A percentile compares a stretch with the other conserved stretches of the same genome.
Conservation (phyloP, 2,329 filamentous ascomycete species). For the Aspergillus puulaauensis region DNA sequence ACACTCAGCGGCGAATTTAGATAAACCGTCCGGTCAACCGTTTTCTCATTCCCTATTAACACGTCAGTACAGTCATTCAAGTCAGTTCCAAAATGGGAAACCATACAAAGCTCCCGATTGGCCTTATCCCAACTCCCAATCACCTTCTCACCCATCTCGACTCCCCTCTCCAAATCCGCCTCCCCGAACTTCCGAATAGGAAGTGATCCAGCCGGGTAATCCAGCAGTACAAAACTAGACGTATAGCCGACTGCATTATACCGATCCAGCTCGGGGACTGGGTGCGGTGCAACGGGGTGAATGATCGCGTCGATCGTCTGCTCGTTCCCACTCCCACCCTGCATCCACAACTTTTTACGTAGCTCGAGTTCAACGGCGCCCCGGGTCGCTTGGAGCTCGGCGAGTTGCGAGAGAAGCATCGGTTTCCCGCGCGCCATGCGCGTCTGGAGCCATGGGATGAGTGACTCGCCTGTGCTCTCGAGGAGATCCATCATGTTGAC, state of each 20-base stretch:
- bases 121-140: conserved; percentile 60
- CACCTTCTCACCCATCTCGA: conserved; percentile 40
- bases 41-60: conserved; percentile 43
- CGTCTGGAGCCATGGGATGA: conserved; percentile 60
- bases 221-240: conserved; percentile 60
- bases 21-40: conserved; percentile 54
- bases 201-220: conserved; percentile 59
- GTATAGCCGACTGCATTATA: conserved; percentile 66
- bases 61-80: conserved; percentile 3
- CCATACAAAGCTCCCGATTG: conserved; percentile 59
- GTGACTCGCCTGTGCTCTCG: conserved; percentile 55
- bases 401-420: conserved; percentile 49
- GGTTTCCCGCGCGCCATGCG: conserved; percentile 51
- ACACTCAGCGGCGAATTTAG: conserved; percentile 55
- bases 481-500: conserved; percentile 58
- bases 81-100: not conserved
- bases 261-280: conserved; percentile 60
- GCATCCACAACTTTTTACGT: conserved; percentile 54
- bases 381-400: conserved; percentile 54
- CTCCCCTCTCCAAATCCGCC: conserved; percentile 51
- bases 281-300: conserved; percentile 64
- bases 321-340: conserved; percentile 12
- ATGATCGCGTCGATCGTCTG: conserved; percentile 58
- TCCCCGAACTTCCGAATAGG: conserved; percentile 54
- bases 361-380: conserved; percentile 56